phyloP scores from a whole-genome alignment of 176 grass and related monocot species.

The Puya raimondii region DNA sequence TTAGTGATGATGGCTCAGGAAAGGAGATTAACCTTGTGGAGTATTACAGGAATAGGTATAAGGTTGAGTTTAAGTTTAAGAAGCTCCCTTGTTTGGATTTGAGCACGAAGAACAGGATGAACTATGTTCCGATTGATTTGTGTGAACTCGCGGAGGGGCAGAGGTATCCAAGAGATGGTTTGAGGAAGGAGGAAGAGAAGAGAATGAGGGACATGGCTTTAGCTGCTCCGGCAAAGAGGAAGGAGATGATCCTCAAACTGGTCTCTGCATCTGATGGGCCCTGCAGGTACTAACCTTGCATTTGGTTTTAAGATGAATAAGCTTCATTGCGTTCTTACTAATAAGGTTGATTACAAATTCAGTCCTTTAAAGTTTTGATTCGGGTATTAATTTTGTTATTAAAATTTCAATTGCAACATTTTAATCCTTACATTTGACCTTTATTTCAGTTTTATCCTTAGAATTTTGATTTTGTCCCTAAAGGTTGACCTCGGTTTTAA shows the following conservation, averaged over 20 bases:
- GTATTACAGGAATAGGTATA: conserved; percentile 30
- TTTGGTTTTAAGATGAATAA: background rate
- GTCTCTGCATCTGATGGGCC: conserved; percentile 38
- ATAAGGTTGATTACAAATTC: background rate
- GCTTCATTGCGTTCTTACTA: background rate
- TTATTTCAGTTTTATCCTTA: no score
- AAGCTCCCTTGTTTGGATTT: conserved; percentile 56
- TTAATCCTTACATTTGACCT: no score
- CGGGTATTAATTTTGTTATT: no score
- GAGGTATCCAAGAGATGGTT: conserved; percentile 36
- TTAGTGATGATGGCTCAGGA: conserved; percentile 34
- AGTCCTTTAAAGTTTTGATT: no score
- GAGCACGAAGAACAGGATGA: conserved; percentile 44
- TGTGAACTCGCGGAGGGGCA: conserved; percentile 44
- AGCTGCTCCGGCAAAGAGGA: conserved; percentile 13
- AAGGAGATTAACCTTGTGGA: conserved; percentile 29
- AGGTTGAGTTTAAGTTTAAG: conserved; percentile 23
- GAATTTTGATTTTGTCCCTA: no score
- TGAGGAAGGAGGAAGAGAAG: conserved; percentile 17
- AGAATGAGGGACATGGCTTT: conserved; percentile 6
- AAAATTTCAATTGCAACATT: no score
- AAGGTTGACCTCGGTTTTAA: no score
- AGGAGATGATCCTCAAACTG: conserved; percentile 21
- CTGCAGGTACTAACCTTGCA: conserved; percentile 33
- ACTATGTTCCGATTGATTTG: conserved; percentile 50